These are phyloP conservation scores for Starmerella apis DNA, from an alignment of 805 yeast genomes.

Conservation along the genomic window DNA sequence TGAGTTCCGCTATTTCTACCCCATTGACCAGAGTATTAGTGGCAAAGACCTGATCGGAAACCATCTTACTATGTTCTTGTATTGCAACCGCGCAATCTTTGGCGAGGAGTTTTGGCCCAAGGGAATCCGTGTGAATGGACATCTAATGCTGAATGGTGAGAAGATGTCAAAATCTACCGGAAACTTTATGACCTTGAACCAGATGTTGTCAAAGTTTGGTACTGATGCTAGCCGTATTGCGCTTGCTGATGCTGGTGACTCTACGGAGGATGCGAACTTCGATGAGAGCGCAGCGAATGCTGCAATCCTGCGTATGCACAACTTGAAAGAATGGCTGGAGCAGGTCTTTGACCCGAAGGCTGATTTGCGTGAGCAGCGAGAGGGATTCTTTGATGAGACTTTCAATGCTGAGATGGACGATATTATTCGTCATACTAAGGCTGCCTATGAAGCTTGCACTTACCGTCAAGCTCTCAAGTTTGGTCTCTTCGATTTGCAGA, in stretches of 20 bases:
- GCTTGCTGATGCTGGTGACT: slow-evolving; percentile 96
- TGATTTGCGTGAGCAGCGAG: slow-evolving; percentile 39
- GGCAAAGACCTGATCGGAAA: slow-evolving; percentile 97
- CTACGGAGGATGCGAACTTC: slow-evolving; percentile 94
- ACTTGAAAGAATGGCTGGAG: slow-evolving; percentile 92
- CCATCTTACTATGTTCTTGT: slow-evolving; percentile 91
- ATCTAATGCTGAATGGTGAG: slow-evolving; percentile 85
- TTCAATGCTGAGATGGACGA: slow-evolving; percentile 89
- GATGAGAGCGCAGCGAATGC: slow-evolving; percentile 96
- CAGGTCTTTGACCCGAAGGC: slow-evolving; percentile 45
- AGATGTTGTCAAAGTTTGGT: slow-evolving; percentile 79
- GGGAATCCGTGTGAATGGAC: slow-evolving; percentile 93
- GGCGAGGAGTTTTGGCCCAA: slow-evolving; percentile 85
- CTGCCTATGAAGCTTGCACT: slow-evolving; percentile 58
- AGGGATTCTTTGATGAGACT: slow-evolving; percentile 69
- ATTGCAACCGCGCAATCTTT: slow-evolving; percentile 86
- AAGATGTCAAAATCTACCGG: slow-evolving; percentile 98
- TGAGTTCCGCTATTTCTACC: slow-evolving; percentile 95
- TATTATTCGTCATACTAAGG: slow-evolving; percentile 62
- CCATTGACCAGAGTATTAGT: slow-evolving; percentile 80
- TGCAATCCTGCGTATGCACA: slow-evolving; percentile 85
- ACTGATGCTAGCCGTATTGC: slow-evolving; percentile 98
- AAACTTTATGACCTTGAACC: slow-evolving; percentile 83
- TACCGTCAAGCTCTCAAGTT: slow-evolving; percentile 82
- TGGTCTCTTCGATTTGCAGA: slow-evolving; percentile 89